Evolutionary conservation across 305 asterid species (phyloP), one percentile per base, ranked within the genome.

Genomic region (Fraxinus paxiana): DNA sequence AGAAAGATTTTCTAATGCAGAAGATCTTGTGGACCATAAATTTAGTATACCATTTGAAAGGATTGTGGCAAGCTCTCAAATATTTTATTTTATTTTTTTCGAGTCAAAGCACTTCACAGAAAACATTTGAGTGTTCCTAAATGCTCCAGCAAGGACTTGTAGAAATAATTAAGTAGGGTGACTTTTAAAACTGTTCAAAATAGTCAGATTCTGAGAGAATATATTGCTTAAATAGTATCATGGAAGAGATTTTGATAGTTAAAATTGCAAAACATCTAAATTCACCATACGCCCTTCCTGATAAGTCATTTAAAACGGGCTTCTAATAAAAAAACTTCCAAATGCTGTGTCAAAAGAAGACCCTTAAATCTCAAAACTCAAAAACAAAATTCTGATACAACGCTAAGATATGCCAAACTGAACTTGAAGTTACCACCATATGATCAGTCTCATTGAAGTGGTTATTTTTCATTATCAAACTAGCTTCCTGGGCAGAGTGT

Each of bases 391-490:
- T 67, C 73, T 12, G 38, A 67, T 28, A 67, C 73, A 67, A 30
- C 0, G 9, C 73, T 13, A 67, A 67, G 73, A 28, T 67, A 28
- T 30, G 20, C 38, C 78, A 5, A 22, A 75, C 28, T 5, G 34
- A 8, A 24, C 79, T 17, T 43, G 69, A 46, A 46, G 63, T 75
- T 26, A 46, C 43, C 59, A 33, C 79, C 79, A 75, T 3, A 15
- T 75, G 79, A 24, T 24, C 38, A 73, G 59, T 18, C 79, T 75
- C 34, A 24, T 75, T 67, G 20, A 67, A 67, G 73, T 67, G 35
- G 20, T 67, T 67, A 26, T 67, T 67, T 67, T 67, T 67, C 38
- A 67, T 13, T 67, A 67, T 67, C 35, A 30, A 67, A 28, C 73
- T 26, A 67, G 73, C 37, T 28, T 67, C 37, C 22, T 10, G 73